Base-by-base conservation (phyloP, 1,284 basidiomycete genomes). In the Rhodotorula sp. region DNA sequence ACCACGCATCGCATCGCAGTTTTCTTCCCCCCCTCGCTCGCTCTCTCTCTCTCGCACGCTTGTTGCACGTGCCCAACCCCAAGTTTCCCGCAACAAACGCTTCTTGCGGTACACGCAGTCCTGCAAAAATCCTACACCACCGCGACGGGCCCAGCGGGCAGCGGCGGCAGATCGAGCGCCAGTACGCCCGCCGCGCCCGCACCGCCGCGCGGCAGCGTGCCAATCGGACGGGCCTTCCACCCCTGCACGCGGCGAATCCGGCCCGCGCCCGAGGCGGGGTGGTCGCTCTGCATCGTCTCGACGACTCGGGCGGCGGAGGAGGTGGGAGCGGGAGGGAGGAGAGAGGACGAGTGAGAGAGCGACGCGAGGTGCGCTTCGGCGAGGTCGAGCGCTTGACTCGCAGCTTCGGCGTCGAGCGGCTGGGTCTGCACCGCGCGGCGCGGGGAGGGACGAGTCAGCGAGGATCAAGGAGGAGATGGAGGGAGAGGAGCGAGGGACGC, bases 141-240 rank as follows among this genome's bases (percentile, higher is more conserved):
- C 25, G 45, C 42, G 8, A 23, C 7, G 41, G 14, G 14, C 13
- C 10, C 48, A 25, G 44, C 48, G 4, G 45, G 42, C 16, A 57
- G 45, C 48, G 54, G 56, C 25, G 48, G 23, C 56, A 68, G 45
- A 41, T 72, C 68, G 45, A 72, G 46, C n/a, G 41, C 61, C 19
- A 41, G 57, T 12, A 71, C 49, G 7, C 63, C 48, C 0, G 34
- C 34, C 34, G 34, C 34, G 34, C 34, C 34, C 34, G 34, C 34
- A 34, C 34, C 34, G 34, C 70, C 58, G 7, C 44, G 34, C 12
- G 68, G 71, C 7, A 70, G 50, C 46, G 23, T 3, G 1, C 77
- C 78, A 19, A 78, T 77, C 12, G 77, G 77, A 42, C 74, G 67
- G 3, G 60, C 45, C 41, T 58, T 69, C 77, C 77, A 78, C 21